phyloP scores from a whole-genome alignment of 345 rosid species.

The Rhodamnia argentea region DNA sequence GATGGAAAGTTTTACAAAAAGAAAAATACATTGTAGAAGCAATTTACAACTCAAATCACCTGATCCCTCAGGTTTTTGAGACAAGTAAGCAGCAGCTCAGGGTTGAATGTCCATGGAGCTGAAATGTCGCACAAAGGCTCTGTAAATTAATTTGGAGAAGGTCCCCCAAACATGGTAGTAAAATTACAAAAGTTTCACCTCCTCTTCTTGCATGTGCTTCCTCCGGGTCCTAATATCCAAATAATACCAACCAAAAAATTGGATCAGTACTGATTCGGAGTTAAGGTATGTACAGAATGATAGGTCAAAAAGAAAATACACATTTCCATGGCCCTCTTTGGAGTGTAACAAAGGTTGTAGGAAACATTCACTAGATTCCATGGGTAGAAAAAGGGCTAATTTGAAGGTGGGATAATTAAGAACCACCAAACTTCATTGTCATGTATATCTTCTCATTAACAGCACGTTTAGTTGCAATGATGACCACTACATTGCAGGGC shows the following conservation, averaged over 20 bases:
- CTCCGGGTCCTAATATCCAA: conserved; percentile 49
- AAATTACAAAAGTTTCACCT: conserved; percentile 38
- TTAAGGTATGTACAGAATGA: not conserved
- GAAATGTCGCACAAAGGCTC: conserved; percentile 17
- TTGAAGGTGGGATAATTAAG: not conserved
- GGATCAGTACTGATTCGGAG: not conserved
- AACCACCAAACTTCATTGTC: not conserved
- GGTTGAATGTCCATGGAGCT: conserved; percentile 97
- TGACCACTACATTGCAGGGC: not conserved
- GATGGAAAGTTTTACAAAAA: not conserved
- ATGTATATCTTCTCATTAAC: not conserved
- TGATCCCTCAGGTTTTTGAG: conserved; percentile 57
- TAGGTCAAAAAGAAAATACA: not conserved
- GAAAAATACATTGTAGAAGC: not conserved
- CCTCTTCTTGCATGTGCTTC: conserved; percentile 99
- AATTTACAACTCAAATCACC: conserved; percentile 25
- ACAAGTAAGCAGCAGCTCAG: conserved; percentile 50
- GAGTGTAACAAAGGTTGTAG: not conserved
- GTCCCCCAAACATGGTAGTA: conserved; percentile 1
- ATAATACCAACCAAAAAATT: not conserved
- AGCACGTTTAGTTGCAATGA: not conserved
- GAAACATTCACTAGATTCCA: not conserved
- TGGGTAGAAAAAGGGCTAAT: not conserved
- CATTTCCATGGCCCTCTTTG: not conserved
- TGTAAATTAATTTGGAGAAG: not conserved